Evolutionary conservation across 495 filamentous ascomycete species (phyloP).

Genomic region (Xylaria cubensis): DNA sequence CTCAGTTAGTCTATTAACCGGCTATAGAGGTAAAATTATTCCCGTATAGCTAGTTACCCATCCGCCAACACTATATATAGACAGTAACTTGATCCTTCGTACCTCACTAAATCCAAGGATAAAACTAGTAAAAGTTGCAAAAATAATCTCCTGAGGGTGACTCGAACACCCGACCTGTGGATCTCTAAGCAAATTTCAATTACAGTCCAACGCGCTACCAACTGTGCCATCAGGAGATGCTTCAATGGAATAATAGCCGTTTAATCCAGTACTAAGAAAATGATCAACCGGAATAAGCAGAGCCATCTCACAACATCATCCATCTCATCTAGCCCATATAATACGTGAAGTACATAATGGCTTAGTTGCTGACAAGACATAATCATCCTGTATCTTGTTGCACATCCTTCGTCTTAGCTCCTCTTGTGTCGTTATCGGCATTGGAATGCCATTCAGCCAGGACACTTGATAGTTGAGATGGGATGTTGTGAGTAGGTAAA

Average conservation of each 20-base stretch:
- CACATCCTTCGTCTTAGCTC: neutral
- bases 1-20: neutral
- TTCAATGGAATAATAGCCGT: neutral
- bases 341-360: neutral
- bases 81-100: neutral
- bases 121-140: neutral
- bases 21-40: neutral
- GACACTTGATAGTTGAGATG: neutral
- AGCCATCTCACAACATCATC: neutral
- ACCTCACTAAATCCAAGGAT: neutral
- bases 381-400: neutral
- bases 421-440: neutral
- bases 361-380: neutral
- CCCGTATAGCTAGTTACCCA: neutral
- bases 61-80: neutral
- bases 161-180: neutral
- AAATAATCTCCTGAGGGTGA: conserved; percentile 5
- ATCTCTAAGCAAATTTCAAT: neutral
- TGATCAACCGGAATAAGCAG: neutral
- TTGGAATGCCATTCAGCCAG: neutral
- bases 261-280: neutral
- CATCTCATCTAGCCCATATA: neutral
- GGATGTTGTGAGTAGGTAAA: neutral
- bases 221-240: conserved; percentile 19
- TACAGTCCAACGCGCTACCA: conserved; percentile 20